Percentiles rank a stretch among this genome's conserved stretches.
Conservation (phyloP, 345 rosid genomes). For the Populus ilicifolia region DNA sequence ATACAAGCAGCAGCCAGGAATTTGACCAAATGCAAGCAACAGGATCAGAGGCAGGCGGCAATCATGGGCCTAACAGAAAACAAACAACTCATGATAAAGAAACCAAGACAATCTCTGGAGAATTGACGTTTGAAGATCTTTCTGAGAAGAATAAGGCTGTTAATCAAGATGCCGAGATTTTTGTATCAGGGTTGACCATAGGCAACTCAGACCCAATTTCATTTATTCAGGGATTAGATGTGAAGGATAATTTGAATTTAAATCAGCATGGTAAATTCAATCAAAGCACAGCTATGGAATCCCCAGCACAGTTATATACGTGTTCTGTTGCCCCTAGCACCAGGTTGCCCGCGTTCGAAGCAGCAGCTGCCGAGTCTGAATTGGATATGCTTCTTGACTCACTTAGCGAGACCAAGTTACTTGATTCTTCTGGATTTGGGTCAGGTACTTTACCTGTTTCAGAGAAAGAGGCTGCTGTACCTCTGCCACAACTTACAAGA, state of each 20-base stretch:
- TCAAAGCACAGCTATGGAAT: slow-evolving; percentile 9
- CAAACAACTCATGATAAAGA: slow-evolving; percentile 12
- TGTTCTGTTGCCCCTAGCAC: slow-evolving; percentile 5
- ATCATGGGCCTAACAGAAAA: slow-evolving; percentile 22
- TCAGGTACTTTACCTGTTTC: slow-evolving; percentile 4
- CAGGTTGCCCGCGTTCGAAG: slow-evolving; percentile 22
- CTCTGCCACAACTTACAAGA: slow-evolving; percentile 14
- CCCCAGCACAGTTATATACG: neutral
- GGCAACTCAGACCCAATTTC: slow-evolving; percentile 3
- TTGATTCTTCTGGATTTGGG: slow-evolving; percentile 19
- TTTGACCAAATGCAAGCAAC: slow-evolving; percentile 18
- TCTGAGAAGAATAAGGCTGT: slow-evolving; percentile 17
- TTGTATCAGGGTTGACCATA: slow-evolving; percentile 3
- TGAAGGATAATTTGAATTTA: slow-evolving; percentile 15
- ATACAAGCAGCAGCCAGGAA: slow-evolving; percentile 19
- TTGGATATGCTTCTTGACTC: slow-evolving; percentile 67
- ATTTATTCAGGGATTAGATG: slow-evolving; percentile 15
- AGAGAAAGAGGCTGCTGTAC: slow-evolving; percentile 5
- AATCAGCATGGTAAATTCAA: slow-evolving; percentile 8
- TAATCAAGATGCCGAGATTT: slow-evolving; percentile 1
- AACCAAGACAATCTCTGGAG: slow-evolving; percentile 19
- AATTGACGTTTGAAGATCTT: slow-evolving; percentile 16
- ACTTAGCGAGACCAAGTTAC: slow-evolving; percentile 30
- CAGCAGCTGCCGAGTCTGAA: slow-evolving; percentile 52
- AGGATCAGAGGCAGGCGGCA: slow-evolving; percentile 12